Conservation (phyloP, 352 stramenopile species). For the Pythium phragmitis region DNA sequence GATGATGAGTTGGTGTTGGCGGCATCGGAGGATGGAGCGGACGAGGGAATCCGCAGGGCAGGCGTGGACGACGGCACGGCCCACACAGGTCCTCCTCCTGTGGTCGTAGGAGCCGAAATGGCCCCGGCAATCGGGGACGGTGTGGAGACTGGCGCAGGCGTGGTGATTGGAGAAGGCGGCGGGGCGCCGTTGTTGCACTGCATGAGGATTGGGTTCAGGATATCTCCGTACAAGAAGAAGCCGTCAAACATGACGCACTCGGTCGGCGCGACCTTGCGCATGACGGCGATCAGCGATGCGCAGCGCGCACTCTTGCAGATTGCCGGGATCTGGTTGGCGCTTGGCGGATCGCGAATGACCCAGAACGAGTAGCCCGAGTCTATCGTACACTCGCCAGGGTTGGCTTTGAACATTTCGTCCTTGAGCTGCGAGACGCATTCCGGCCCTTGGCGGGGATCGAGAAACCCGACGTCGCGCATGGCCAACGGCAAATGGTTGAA, state of each 20-base stretch:
- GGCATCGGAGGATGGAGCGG: background rate
- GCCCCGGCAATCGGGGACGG: background rate
- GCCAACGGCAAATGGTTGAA: background rate
- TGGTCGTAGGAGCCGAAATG: background rate
- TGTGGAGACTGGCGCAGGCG: background rate
- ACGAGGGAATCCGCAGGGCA: background rate
- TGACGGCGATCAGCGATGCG: slow-evolving; percentile 1
- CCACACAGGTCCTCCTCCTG: background rate
- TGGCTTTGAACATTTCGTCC: background rate
- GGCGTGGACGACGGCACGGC: background rate
- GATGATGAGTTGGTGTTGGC: background rate
- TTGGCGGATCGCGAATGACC: slow-evolving; percentile 5
- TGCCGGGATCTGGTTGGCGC: background rate
- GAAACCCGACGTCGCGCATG: slow-evolving; percentile 4
- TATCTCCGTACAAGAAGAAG: slow-evolving; percentile 11
- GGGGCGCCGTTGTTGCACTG: background rate
- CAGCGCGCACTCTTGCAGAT: slow-evolving; percentile 6
- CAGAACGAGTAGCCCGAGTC: slow-evolving; percentile 11
- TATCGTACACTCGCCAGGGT: background rate
- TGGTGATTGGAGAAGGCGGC: background rate
- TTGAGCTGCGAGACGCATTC: background rate
- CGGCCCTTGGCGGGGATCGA: background rate
- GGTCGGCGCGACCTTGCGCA: slow-evolving; percentile 9
- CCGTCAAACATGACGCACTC: slow-evolving; percentile 20
- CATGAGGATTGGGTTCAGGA: slow-evolving; percentile 13